Base-by-base conservation (phyloP, 768 basidiomycete genomes). In the Podaxis mareebaensis region DNA sequence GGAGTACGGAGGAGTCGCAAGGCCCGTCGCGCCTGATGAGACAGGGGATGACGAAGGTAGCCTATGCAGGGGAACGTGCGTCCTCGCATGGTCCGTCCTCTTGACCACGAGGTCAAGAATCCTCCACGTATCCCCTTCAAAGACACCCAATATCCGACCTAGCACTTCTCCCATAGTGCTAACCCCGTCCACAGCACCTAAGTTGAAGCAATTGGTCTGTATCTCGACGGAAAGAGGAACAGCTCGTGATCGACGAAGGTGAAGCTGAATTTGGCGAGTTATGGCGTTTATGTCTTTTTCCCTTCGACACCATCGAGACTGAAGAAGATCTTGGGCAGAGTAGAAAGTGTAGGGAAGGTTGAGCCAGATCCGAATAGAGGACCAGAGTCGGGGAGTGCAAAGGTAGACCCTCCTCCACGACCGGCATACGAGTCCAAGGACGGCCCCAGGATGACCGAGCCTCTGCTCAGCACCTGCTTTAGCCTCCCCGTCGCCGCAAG, bases 321-420 rank as follows among this genome's bases (percentile, higher is more conserved):
- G 42, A 11, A 55, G 36, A 39, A 57, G 33, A 52, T 40, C 38
- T 15, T 63, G 33, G 22, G 55, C 20, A 24, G 20, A 39, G 48
- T 63, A 63, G 38, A 63, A 63, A 20, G 54, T 22, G 10, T 63
- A 63, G 2, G 61, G 61, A 30, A 63, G 38, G 33, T 63, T 63
- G 24, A 63, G 48, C 61, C 61, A 63, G 46, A 63, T 57, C 24
- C 61, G 54, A 20, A 63, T 52, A 28, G 61, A 63, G 26, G 61
- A 63, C 61, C 61, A 63, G 3, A 63, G 61, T 12, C 54, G 61
- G 33, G 61, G 61, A 15, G 55, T 63, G 26, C 15, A 40, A 20
- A 63, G 44, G 46, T 49, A 63, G 15, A 63, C 61, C 20, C 51
- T 63, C 44, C 61, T 48, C 61, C 61, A 63, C 0, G 61, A 63